Percentiles rank a stretch among this genome's conserved stretches.
Conservation (phyloP, 2,329 filamentous ascomycete species). For the Ceratocystiopsis sp. region DNA sequence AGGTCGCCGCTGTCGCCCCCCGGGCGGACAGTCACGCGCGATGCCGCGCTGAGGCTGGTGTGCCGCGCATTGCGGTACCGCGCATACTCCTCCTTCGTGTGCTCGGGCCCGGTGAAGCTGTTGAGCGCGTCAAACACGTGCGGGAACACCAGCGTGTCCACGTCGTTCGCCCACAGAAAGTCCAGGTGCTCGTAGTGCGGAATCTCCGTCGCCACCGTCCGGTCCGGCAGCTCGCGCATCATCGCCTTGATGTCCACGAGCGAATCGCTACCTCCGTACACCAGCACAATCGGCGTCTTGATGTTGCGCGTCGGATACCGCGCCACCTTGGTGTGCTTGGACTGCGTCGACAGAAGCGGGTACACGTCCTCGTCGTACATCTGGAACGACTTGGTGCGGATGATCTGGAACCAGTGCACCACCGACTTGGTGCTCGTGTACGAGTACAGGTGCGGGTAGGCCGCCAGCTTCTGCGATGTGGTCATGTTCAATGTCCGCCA, state of each 20-base stretch:
- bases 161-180: constrained; percentile 84
- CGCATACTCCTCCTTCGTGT: constrained; percentile 43
- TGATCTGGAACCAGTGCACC: constrained; percentile 99
- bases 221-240: constrained; percentile 69
- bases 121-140: constrained; percentile 84
- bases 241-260: constrained; percentile 87
- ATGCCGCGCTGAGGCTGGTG: constrained; percentile 25
- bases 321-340: constrained; percentile 88
- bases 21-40: too few species aligned
- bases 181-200: constrained; percentile 93
- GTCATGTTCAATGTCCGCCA: constrained; percentile 80
- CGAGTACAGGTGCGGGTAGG: constrained; percentile 90
- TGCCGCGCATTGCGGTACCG: constrained; percentile 35
- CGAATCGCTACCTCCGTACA: constrained; percentile 89
- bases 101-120: constrained; percentile 42
- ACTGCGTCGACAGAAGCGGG: constrained; percentile 52
- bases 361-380: constrained; percentile 96
- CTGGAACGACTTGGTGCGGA: constrained; percentile 87
- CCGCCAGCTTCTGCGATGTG: constrained; percentile 76
- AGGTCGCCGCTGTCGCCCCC: too few species aligned
- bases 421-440: constrained; percentile 95
- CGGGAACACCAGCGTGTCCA: constrained; percentile 69
- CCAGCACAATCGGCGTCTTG: constrained; percentile 80
- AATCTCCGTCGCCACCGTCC: constrained; percentile 74
- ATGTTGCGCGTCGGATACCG: constrained; percentile 96